Evolutionary conservation across 1,284 basidiomycete species (phyloP).

Genomic region (Malassezia furfur): DNA sequence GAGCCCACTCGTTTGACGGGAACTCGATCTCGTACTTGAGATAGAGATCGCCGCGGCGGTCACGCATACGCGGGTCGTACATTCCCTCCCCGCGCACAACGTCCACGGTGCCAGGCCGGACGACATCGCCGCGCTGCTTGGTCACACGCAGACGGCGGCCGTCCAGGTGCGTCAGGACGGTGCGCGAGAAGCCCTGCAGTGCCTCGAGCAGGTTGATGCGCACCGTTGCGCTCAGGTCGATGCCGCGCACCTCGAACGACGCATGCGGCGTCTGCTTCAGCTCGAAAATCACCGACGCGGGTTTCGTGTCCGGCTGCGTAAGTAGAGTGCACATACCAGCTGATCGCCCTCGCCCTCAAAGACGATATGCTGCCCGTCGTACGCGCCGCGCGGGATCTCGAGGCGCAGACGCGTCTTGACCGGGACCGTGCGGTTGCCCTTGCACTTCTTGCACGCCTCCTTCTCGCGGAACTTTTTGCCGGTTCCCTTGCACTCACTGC

Average conservation of each 20-base stretch:
- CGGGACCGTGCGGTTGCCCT: constrained; percentile 70
- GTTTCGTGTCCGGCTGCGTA: constrained; percentile 26
- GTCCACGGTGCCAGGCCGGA: constrained; percentile 34
- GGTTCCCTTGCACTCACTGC: constrained; percentile 67
- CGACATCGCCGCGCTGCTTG: constrained; percentile 21
- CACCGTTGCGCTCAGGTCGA: constrained; percentile 65
- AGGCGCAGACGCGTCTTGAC: constrained; percentile 61
- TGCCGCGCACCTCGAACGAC: constrained; percentile 69
- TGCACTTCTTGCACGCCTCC: constrained; percentile 93
- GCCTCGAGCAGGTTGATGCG: constrained; percentile 32
- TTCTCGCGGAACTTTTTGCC: constrained; percentile 77
- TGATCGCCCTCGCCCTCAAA: constrained; percentile 83
- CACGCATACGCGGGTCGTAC: constrained; percentile 26
- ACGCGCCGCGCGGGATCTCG: constrained; percentile 75
- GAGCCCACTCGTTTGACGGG: constrained; percentile 29
- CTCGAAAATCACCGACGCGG: constrained; percentile 63
- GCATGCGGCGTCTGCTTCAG: constrained; percentile 62
- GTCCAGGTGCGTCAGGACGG: constrained; percentile 43
- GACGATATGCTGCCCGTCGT: constrained; percentile 72
- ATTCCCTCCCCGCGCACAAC: constrained; percentile 38
- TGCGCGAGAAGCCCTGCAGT: constrained; percentile 36
- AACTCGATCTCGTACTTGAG: constrained; percentile 41
- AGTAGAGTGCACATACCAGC: constrained; percentile 54
- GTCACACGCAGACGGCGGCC: constrained; percentile 33
- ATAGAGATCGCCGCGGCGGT: constrained; percentile 36